A percentile compares a stretch with the other conserved stretches of the same genome.
phyloP scores from a whole-genome alignment of 2,329 filamentous ascomycete species.

The Magnaporthiopsis rhizophila region DNA sequence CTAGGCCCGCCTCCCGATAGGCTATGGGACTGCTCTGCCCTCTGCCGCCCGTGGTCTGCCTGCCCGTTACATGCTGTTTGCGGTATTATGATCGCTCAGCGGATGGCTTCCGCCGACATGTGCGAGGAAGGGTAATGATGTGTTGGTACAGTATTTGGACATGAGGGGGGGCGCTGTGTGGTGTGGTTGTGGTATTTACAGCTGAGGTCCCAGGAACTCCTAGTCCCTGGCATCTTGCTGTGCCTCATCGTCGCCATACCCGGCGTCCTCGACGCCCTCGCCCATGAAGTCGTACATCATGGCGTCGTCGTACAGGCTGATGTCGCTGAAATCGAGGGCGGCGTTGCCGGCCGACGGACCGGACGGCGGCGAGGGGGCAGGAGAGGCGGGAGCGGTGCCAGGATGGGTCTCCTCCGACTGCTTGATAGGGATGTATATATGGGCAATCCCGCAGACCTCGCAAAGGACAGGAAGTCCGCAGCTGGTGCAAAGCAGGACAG shows the following conservation, averaged over 20 bases:
- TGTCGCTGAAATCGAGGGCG: neutral
- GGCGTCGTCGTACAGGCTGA: neutral
- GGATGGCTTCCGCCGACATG: neutral
- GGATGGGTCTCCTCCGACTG: conserved; percentile 9
- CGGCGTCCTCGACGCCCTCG: conserved; percentile 8
- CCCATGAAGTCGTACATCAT: conserved; percentile 12
- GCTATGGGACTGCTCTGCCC: neutral
- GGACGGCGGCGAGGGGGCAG: too few species aligned
- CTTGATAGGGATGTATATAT: conserved; percentile 9
- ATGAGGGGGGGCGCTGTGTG: neutral
- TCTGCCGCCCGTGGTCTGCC: neutral
- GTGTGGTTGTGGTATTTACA: neutral
- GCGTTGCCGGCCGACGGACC: conserved; percentile 3
- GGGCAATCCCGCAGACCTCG: conserved; percentile 26
- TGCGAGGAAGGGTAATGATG: neutral
- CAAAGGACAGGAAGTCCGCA: conserved; percentile 39
- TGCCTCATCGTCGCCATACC: neutral
- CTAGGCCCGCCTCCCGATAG: neutral
- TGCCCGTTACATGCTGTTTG: neutral
- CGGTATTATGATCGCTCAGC: neutral
- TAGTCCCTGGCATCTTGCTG: conserved; percentile 28
- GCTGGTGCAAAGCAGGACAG: conserved; percentile 33
- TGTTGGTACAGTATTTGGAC: neutral
- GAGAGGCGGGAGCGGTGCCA: neutral
- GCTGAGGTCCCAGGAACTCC: neutral